Conservation (phyloP, 352 stramenopile genomes). For the Discostella stelligera region DNA sequence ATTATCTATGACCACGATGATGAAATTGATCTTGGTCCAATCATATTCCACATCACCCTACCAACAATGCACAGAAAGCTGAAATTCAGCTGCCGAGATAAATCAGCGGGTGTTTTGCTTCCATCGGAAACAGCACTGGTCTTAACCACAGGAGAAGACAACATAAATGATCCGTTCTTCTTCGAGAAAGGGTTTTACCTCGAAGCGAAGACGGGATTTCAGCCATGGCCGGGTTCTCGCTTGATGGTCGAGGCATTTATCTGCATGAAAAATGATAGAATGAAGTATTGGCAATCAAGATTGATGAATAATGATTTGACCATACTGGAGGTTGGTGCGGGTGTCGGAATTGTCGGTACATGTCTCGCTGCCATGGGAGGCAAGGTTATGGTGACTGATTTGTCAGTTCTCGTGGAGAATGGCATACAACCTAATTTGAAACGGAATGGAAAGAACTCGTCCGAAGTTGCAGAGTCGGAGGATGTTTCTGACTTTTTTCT, state of each 20-base stretch:
- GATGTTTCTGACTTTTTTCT: not conserved
- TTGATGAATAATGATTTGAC: constrained; percentile 8
- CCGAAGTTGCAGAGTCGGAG: not conserved
- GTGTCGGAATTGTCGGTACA: constrained; percentile 62
- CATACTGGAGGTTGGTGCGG: constrained; percentile 61
- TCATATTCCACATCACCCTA: constrained; percentile 35
- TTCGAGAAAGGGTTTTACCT: constrained; percentile 69
- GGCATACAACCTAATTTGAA: constrained; percentile 54
- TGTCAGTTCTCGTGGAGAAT: constrained; percentile 61
- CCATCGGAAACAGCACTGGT: constrained; percentile 22
- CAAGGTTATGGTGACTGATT: constrained; percentile 63
- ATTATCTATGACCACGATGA: constrained; percentile 5
- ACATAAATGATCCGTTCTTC: constrained; percentile 65
- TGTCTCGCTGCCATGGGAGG: constrained; percentile 48
- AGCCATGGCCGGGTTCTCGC: constrained; percentile 55
- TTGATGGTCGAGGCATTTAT: constrained; percentile 50
- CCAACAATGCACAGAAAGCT: constrained; percentile 4
- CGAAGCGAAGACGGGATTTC: constrained; percentile 68
- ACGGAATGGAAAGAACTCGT: constrained; percentile 30
- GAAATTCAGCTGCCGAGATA: constrained; percentile 53
- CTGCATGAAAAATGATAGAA: constrained; percentile 27
- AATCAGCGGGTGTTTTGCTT: constrained; percentile 54
- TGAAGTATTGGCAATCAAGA: constrained; percentile 40
- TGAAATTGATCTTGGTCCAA: constrained; percentile 14
- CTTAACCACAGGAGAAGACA: constrained; percentile 7